A percentile compares a stretch with the other conserved stretches of the same genome.
Evolutionary conservation across 257 asterid species (phyloP).

Genomic region (Paulownia fortunei): DNA sequence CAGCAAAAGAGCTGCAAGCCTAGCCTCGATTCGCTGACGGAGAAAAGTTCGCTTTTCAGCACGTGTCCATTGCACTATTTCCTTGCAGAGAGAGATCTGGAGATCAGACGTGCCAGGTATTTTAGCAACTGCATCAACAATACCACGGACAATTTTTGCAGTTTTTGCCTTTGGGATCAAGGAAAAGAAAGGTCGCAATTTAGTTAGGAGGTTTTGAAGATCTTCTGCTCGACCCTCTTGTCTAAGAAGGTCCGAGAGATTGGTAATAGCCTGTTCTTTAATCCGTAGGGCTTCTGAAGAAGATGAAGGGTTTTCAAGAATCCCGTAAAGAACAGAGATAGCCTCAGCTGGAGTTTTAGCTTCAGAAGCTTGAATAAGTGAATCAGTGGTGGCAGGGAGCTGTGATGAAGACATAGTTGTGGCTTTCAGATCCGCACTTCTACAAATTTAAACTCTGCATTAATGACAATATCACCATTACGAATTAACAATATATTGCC

Average conservation of each 20-base stretch:
- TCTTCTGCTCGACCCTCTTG: constrained; percentile 62
- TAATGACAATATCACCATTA: constrained; percentile 2
- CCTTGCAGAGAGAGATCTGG: constrained; percentile 68
- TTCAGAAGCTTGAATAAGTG: constrained; percentile 56
- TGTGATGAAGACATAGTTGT: constrained; percentile 47
- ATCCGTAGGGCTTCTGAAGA: constrained; percentile 62
- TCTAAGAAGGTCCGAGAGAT: constrained; percentile 61
- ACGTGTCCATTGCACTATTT: constrained; percentile 68
- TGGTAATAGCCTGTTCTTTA: constrained; percentile 59
- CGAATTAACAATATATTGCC: background rate
- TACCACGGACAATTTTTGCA: constrained; percentile 64
- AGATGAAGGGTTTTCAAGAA: constrained; percentile 58
- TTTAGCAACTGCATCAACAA: constrained; percentile 64
- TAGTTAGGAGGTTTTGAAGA: constrained; percentile 51
- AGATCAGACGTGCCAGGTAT: constrained; percentile 66
- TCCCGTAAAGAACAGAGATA: constrained; percentile 51
- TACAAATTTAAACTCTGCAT: constrained; percentile 34
- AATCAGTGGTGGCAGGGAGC: constrained; percentile 53
- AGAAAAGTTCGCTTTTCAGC: constrained; percentile 64
- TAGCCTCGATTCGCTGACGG: constrained; percentile 67
- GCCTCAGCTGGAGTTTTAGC: constrained; percentile 59
- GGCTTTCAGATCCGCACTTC: constrained; percentile 31
- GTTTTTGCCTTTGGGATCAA: constrained; percentile 75
- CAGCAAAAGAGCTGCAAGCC: constrained; percentile 66
- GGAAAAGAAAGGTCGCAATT: constrained; percentile 61